Evolutionary conservation across 306 rosid genomes (phyloP).

Genomic region (Oxytropis ochrocephala): DNA sequence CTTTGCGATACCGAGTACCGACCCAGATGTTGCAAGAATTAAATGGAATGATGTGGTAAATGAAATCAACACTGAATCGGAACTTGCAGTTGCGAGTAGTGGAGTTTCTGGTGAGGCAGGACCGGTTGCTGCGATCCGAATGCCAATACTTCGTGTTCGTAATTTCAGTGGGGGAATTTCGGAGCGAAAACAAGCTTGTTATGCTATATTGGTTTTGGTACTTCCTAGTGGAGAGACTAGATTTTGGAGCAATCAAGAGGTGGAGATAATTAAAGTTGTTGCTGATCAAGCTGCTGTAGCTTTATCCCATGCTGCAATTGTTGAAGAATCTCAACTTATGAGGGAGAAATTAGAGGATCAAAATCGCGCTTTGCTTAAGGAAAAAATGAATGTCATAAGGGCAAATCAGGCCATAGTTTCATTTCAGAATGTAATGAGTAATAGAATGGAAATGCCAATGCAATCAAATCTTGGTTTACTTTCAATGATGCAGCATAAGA

Average conservation of each 20-base stretch:
- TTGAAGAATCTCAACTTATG: slow-evolving; percentile 89
- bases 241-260: slow-evolving; percentile 65
- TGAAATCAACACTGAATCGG: slow-evolving; percentile 42
- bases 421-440: slow-evolving; percentile 80
- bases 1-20: slow-evolving; percentile 39
- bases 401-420: slow-evolving; percentile 68
- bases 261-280: slow-evolving; percentile 75
- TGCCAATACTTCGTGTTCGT: too few relatives aligned
- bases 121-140: slow-evolving; percentile 84
- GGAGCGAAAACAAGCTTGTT: slow-evolving; percentile 52
- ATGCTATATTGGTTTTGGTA: slow-evolving; percentile 71
- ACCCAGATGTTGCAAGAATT: slow-evolving; percentile 52
- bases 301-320: slow-evolving; percentile 80
- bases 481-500: slow-evolving; percentile 64
- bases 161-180: slow-evolving; percentile 85
- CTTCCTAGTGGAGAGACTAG: slow-evolving; percentile 60
- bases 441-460: slow-evolving; percentile 92
- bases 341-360: slow-evolving; percentile 78
- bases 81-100: slow-evolving; percentile 52
- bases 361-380: slow-evolving; percentile 70
- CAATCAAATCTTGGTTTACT: slow-evolving; percentile 78
- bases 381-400: slow-evolving; percentile 62
- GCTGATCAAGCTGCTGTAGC: slow-evolving; percentile 98
- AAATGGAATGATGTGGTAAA: slow-evolving; percentile 45
- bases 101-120: slow-evolving; percentile 53